Conservation (phyloP, 2,329 filamentous ascomycete genomes). For the Dactylellina drechsleri region DNA sequence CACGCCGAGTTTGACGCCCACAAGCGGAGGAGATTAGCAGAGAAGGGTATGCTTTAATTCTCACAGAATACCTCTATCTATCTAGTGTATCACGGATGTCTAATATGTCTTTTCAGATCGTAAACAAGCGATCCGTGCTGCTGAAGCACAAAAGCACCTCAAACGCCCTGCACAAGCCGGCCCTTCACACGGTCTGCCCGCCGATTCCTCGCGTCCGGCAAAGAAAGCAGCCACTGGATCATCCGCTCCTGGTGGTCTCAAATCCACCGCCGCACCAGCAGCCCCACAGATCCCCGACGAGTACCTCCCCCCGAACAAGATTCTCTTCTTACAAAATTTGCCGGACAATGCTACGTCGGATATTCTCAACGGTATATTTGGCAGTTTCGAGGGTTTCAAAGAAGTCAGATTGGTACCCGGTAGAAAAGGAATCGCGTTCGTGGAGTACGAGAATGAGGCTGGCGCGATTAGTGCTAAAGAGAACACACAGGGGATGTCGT, state of each 20-base stretch:
- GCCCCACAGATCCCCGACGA: conserved; percentile 90
- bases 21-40: conserved; percentile 82
- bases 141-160: conserved; percentile 79
- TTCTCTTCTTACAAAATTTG: conserved; percentile 90
- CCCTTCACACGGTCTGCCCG: conserved; percentile 57
- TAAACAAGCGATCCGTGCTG: conserved; percentile 84
- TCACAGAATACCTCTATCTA: background rate
- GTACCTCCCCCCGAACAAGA: conserved; percentile 97
- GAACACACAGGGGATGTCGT: conserved; percentile 82
- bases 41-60: conserved; percentile 75
- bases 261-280: conserved; percentile 73
- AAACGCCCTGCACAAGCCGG: conserved; percentile 68
- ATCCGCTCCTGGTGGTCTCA: conserved; percentile 77
- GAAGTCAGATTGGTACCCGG: conserved; percentile 91
- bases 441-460: conserved; percentile 91
- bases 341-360: conserved; percentile 88
- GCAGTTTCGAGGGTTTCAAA: conserved; percentile 89
- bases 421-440: conserved; percentile 88
- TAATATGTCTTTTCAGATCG: conserved; percentile 65
- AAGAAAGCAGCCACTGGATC: conserved; percentile 64
- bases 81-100: background rate
- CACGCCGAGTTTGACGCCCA: conserved; percentile 86
- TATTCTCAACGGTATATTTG: conserved; percentile 80
- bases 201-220: conserved; percentile 61
- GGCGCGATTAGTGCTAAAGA: conserved; percentile 94